phyloP scores from a whole-genome alignment of 805 yeast genomes.

The Candida coquimbonensis region DNA sequence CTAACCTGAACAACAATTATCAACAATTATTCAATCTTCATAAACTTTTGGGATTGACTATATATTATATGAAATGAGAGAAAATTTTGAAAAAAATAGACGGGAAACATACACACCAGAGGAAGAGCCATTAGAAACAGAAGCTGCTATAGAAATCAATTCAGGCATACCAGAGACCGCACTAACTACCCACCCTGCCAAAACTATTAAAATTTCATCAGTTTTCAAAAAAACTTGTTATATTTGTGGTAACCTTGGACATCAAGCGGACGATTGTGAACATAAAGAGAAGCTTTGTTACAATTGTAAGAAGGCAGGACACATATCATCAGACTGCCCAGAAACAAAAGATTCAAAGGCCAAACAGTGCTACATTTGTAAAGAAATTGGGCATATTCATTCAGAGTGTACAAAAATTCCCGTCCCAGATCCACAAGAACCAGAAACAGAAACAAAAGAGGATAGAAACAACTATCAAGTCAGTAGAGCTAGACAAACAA shows the following conservation, averaged over 20 bases:
- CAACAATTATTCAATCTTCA: too few species aligned
- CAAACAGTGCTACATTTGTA: constrained; percentile 26
- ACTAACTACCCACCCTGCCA: too few species aligned
- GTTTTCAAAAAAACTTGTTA: constrained; percentile 25
- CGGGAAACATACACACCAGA: too few species aligned
- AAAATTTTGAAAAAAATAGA: too few species aligned
- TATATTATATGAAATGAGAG: too few species aligned
- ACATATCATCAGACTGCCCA: constrained; percentile 23
- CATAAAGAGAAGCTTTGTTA: constrained; percentile 23
- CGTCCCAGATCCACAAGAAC: neutral
- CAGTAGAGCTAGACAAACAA: neutral
- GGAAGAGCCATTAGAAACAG: too few species aligned
- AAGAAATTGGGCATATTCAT: constrained; percentile 25
- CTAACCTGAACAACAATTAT: too few species aligned
- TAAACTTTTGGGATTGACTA: too few species aligned
- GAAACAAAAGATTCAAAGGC: constrained; percentile 12
- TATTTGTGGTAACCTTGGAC: constrained; percentile 26
- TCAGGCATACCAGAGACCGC: too few species aligned
- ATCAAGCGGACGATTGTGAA: constrained; percentile 24
- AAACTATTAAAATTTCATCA: constrained; percentile 10
- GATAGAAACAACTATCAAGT: neutral
- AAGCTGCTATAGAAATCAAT: too few species aligned
- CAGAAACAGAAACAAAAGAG: neutral
- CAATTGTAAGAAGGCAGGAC: constrained; percentile 27
- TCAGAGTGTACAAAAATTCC: constrained; percentile 16